Conservation (phyloP, 192 early-diverging fungal species). For the Backusella morwellensis region DNA sequence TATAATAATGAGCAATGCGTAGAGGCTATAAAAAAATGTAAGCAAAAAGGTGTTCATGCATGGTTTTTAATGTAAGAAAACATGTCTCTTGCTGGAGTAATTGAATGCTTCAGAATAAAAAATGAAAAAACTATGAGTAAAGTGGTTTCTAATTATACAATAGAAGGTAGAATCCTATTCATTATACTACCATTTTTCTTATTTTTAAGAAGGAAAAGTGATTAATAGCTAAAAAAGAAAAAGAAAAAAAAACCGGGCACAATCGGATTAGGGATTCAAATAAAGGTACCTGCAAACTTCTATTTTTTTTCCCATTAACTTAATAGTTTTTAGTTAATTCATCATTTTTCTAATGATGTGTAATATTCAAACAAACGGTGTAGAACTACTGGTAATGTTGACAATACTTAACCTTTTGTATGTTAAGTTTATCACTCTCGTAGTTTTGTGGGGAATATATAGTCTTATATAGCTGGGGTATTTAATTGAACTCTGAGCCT, state of each 20-base stretch:
- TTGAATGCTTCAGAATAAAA: background rate
- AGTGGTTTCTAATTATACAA: background rate
- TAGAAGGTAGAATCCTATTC: background rate
- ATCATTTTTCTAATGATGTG: too few relatives aligned
- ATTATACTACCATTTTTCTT: background rate
- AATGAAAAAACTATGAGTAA: background rate
- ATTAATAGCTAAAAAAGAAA: background rate
- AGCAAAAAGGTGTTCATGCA: background rate
- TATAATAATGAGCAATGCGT: background rate
- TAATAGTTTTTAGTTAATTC: background rate
- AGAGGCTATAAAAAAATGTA: background rate
- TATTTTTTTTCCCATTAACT: background rate
- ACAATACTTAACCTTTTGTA: too few relatives aligned
- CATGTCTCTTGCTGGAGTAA: background rate
- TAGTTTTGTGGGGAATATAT: too few relatives aligned
- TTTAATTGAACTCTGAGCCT: too few relatives aligned
- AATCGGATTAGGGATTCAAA: background rate
- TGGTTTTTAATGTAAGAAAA: too few relatives aligned
- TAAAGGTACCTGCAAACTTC: background rate
- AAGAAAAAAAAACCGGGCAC: background rate
- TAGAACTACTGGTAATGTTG: too few relatives aligned
- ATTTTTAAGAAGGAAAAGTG: background rate
- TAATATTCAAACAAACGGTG: too few relatives aligned
- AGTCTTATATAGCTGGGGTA: too few relatives aligned
- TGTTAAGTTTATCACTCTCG: too few relatives aligned